Percentiles rank a stretch among this genome's conserved stretches.
These are phyloP conservation scores for Chaetomium strumarium DNA, from an alignment of 2,329 filamentous ascomycete genomes.

Conservation along the genomic window DNA sequence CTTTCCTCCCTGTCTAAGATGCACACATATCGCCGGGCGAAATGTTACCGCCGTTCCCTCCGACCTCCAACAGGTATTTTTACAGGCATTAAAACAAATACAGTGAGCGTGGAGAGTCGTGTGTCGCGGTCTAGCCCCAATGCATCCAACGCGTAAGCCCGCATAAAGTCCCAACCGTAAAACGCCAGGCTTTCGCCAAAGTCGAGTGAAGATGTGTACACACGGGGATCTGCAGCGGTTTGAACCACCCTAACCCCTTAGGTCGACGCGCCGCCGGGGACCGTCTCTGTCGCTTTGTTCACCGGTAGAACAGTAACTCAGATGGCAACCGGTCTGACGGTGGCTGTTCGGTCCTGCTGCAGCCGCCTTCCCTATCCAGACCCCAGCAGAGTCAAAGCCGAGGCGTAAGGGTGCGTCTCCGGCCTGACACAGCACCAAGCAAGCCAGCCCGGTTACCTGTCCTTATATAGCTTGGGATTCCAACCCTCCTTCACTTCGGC, in stretches of 20 bases:
- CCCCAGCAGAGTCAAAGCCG: not conserved
- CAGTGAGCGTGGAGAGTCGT: conserved; percentile 7
- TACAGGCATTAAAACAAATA: conserved; percentile 14
- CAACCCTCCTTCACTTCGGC: conserved; percentile 78
- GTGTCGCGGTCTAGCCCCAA: conserved; percentile 10
- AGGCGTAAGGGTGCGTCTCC: not conserved
- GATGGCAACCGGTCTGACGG: no score
- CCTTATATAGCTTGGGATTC: conserved; percentile 94
- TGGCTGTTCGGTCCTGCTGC: no score
- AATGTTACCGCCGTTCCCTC: not conserved
- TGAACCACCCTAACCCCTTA: not conserved
- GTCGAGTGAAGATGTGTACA: conserved; percentile 27
- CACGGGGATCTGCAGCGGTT: not conserved
- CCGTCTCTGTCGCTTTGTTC: not conserved
- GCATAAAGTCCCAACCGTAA: conserved; percentile 14
- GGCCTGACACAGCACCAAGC: not conserved
- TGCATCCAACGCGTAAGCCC: conserved; percentile 5
- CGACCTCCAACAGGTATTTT: conserved; percentile 2
- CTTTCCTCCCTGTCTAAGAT: not conserved
- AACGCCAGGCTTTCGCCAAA: conserved; percentile 25
- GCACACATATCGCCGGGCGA: not conserved
- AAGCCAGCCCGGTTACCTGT: conserved; percentile 47
- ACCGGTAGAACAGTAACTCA: not conserved
- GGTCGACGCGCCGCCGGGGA: not conserved
- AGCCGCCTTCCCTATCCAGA: no score